A percentile compares a stretch with the other conserved stretches of the same genome.
phyloP scores from a whole-genome alignment of 2,329 filamentous ascomycete species.

The Nothopassalora personata region DNA sequence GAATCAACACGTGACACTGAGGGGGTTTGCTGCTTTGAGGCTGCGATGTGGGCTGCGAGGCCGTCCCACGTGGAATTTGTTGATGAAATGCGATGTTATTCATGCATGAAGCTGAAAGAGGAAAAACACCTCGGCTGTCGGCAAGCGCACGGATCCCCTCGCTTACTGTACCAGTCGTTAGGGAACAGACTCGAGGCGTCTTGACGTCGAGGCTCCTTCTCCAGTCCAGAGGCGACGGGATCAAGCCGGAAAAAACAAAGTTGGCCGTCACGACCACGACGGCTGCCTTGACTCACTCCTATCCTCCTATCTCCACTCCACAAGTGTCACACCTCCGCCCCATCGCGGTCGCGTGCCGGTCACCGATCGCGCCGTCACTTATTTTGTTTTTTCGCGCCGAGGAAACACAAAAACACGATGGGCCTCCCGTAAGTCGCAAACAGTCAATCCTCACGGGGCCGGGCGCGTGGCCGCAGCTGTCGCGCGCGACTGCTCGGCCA shows the following conservation, averaged over 20 bases:
- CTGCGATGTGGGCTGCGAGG: no score
- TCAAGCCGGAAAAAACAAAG: background rate
- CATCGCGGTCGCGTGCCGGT: slow-evolving; percentile 17
- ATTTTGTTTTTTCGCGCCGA: slow-evolving; percentile 2
- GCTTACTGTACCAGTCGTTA: background rate
- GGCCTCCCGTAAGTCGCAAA: slow-evolving; percentile 44
- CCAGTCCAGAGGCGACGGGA: background rate
- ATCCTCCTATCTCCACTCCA: slow-evolving; percentile 9
- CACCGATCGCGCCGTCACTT: slow-evolving; percentile 15
- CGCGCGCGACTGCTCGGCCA: slow-evolving; percentile 8
- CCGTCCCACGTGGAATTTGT: background rate
- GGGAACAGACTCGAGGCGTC: background rate
- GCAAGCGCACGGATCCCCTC: background rate
- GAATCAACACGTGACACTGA: no score
- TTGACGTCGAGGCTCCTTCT: no score
- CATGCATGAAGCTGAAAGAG: background rate
- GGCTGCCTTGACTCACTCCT: background rate
- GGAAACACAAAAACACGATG: slow-evolving; percentile 31
- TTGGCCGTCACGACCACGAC: background rate
- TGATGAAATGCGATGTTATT: background rate
- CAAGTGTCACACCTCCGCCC: slow-evolving; percentile 15
- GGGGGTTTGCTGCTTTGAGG: no score
- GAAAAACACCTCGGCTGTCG: background rate
- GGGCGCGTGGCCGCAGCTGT: slow-evolving; percentile 9
- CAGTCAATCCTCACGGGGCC: slow-evolving; percentile 2